Percentiles rank a stretch among this genome's conserved stretches.
Evolutionary conservation across 495 filamentous ascomycete species (phyloP).

Genomic region (Penicillium tannophilum): DNA sequence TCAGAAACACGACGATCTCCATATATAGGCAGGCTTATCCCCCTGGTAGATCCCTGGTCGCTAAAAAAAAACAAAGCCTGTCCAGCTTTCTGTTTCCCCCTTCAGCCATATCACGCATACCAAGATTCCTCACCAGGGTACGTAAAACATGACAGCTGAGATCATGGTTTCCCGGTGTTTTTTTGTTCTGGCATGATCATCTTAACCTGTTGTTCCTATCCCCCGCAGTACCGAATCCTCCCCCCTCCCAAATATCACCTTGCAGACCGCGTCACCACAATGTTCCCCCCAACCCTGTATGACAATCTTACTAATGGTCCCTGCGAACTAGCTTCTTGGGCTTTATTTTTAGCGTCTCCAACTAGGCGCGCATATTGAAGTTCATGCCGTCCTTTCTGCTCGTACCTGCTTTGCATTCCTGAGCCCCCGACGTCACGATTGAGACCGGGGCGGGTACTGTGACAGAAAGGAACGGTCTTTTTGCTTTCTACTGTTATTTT

Average conservation of each 20-base stretch:
- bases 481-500: conserved; percentile 2
- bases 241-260: conserved; percentile 10
- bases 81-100: neutral
- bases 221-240: neutral
- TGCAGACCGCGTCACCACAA: conserved; percentile 40
- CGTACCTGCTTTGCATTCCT: conserved; percentile 23
- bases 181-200: conserved; percentile 34
- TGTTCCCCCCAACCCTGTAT: conserved; percentile 16
- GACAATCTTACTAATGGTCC: conserved; percentile 21
- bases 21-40: conserved; percentile 10
- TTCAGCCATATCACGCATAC: conserved; percentile 14
- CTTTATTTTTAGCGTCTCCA: conserved; percentile 4
- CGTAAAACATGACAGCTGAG: conserved; percentile 20
- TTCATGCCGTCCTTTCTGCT: conserved; percentile 16
- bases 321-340: neutral
- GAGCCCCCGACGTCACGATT: conserved; percentile 22
- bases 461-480: conserved; percentile 16
- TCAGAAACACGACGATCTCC: conserved; percentile 1
- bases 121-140: conserved; percentile 23
- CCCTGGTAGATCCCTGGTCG: conserved; percentile 16
- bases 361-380: neutral
- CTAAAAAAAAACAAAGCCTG: neutral
- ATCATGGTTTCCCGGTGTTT: conserved; percentile 7
- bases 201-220: conserved; percentile 6
- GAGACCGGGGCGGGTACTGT: conserved; percentile 18